Base-by-base conservation (phyloP, 2,329 filamentous ascomycete genomes). In the Neospermospora avenae region DNA sequence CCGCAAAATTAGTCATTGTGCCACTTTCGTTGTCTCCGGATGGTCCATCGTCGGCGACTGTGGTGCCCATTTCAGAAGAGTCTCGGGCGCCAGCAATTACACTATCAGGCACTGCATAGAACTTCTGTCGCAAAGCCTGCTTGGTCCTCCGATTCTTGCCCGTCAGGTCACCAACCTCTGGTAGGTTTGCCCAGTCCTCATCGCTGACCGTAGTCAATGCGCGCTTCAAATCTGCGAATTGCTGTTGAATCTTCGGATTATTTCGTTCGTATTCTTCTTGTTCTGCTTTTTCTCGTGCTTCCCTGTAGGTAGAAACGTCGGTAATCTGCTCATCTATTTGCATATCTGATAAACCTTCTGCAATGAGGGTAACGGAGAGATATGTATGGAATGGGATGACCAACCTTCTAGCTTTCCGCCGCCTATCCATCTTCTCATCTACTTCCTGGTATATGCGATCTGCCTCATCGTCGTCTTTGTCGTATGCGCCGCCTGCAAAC, bases 181-280 rank as follows among this genome's bases (percentile, higher is more conserved):
- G 96, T 42, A 99, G 81, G 70, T 87, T 96, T 41, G 91, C 92
- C 95, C 95, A 99, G 69, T 99, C 93, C 64, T 99, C 93, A 73
- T 98, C 93, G 45, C 90, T 90, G 28, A 99, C 89, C 5, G 87
- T 89, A 42, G 90, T 88, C 39, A 99, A 82, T 4, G 91, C 91
- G 71, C 96, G 85, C 77, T 99, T 99, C 55, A 98, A 78, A 70
- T 98, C 95, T 72, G 93, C 92, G 74, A 99, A 99, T 75, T 99
- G 95, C 68, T 97, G 91, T 72, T 96, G 91, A 55, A 99, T 97
- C 77, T 98, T 99, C 14, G 95, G 95, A 74, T 99, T 98, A 74
- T 96, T 93, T 68, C 89, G 87, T 78, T 99, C 93, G 82, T 96
- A 96, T 71, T 98, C 93, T 73, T 96, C 91, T 74, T 83, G 86